Percentiles rank a stretch among this genome's conserved stretches.
Conservation (phyloP, 1,284 basidiomycete genomes). For the Austroboletus niveus region DNA sequence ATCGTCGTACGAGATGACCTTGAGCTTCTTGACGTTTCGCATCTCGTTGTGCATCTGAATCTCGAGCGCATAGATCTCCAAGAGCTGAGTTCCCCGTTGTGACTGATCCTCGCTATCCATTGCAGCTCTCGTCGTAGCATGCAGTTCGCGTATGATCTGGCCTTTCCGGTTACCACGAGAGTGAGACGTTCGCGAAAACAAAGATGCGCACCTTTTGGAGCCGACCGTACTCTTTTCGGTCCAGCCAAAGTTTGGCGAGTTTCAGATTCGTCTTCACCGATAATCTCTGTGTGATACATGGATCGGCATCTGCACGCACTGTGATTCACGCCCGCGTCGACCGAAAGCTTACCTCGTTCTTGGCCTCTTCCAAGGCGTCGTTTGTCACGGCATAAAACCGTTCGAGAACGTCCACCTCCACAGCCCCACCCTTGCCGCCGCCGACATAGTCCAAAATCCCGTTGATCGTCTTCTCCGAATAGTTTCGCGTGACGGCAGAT, state of each 20-base stretch:
- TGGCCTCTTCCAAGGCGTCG: conserved; percentile 85
- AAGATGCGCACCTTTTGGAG: conserved; percentile 65
- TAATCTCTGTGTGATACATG: conserved; percentile 58
- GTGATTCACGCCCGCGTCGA: background rate
- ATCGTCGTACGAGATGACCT: conserved; percentile 45
- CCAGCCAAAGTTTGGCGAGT: conserved; percentile 95
- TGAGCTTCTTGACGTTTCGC: conserved; percentile 93
- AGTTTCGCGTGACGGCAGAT: conserved; percentile 86
- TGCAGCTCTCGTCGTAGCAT: conserved; percentile 58
- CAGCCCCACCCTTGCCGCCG: conserved; percentile 79
- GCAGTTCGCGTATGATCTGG: conserved; percentile 73
- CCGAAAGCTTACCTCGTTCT: conserved; percentile 79
- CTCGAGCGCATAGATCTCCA: conserved; percentile 98
- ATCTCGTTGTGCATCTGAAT: conserved; percentile 99
- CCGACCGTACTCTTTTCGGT: conserved; percentile 87
- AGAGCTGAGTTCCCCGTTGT: conserved; percentile 84
- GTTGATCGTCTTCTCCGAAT: conserved; percentile 98
- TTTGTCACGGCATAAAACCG: conserved; percentile 95
- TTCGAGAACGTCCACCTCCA: conserved; percentile 88
- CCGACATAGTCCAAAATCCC: conserved; percentile 98
- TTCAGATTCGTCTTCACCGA: conserved; percentile 97
- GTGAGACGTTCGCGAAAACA: background rate
- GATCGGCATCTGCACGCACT: too few relatives aligned
- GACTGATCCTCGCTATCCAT: conserved; percentile 81
- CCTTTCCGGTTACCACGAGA: background rate